Conservation (phyloP, 805 yeast genomes). For the Vanderwaltozyma tropicalis region DNA sequence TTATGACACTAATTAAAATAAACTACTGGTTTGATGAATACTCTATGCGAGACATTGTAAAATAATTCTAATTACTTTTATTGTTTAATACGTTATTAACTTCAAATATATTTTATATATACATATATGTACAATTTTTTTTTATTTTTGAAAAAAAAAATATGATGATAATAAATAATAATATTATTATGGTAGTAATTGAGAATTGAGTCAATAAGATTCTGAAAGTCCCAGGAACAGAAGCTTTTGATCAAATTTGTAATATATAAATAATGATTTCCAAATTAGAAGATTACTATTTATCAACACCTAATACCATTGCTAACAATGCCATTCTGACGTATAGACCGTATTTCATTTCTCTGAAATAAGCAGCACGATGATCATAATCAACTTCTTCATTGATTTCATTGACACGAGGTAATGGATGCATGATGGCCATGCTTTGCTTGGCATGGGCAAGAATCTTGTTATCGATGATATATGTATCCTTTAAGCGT, state of each 20-base stretch:
- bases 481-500: constrained; percentile 80
- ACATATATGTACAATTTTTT: neutral
- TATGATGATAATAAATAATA: neutral
- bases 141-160: neutral
- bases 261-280: neutral
- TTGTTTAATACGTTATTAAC: no score
- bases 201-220: neutral
- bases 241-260: neutral
- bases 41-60: no score
- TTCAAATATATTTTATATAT: no score
- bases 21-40: no score
- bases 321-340: constrained; percentile 98
- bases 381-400: constrained; percentile 99
- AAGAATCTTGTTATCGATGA: constrained; percentile 85
- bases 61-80: no score
- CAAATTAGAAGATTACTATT: constrained; percentile 26
- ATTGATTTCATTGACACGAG: constrained; percentile 90
- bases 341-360: constrained; percentile 95
- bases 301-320: constrained; percentile 93
- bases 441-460: constrained; percentile 93
- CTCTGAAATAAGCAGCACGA: constrained; percentile 99
- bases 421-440: constrained; percentile 98
- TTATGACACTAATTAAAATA: no score
- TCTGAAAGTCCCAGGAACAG: constrained; percentile 4
- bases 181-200: neutral